Evolutionary conservation across 257 asterid genomes (phyloP), one percentile per base, ranked within the genome.

Genomic region (Solanum sejunctum): DNA sequence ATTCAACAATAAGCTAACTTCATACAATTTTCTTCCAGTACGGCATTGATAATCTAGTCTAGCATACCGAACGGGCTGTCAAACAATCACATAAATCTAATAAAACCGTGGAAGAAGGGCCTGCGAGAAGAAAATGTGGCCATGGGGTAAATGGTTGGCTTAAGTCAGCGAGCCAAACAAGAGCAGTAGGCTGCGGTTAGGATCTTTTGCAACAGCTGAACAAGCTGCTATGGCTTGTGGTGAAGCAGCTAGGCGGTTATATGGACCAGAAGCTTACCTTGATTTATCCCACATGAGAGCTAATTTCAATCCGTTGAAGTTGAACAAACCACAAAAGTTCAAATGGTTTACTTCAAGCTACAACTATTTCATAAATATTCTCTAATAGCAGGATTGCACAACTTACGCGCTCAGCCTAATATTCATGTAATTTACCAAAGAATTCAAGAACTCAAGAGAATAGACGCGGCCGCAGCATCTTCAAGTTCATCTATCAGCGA

Each of bases 211-310:
- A 17, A 95, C 98, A 0, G 98, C 98, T 0, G 98, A 96, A 82
- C 97, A 95, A 87, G 98, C 98, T 0, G 98, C 97, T 83, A 92
- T 95, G 97, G 97, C 99, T 2, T 96, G 95, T 12, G 98, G 93
- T 75, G 99, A 96, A 84, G 97, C 99, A 0, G 98, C 98, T 0
- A 85, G 98, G 79, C 91, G 98, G 83, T 81, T 96, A 64, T 96
- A 96, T 12, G 99, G 99, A 47, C 92, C 98, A 0, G 98, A 96
- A 84, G 98, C 99, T 66, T 93, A 91, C 93, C 97, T 96, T 56
- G 95, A 95, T 87, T 91, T 96, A 69, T 98, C 98, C 6, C 99
- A 96, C 58, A 77, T 93, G 84, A 90, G 97, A 87, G 91, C 94
- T 15, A 94, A 87, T 72, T 91, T 93, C 92, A 94, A 93, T 86